Evolutionary conservation across 179 eudicot genomes (phyloP).

Genomic region (Sideroxylon spinosum): DNA sequence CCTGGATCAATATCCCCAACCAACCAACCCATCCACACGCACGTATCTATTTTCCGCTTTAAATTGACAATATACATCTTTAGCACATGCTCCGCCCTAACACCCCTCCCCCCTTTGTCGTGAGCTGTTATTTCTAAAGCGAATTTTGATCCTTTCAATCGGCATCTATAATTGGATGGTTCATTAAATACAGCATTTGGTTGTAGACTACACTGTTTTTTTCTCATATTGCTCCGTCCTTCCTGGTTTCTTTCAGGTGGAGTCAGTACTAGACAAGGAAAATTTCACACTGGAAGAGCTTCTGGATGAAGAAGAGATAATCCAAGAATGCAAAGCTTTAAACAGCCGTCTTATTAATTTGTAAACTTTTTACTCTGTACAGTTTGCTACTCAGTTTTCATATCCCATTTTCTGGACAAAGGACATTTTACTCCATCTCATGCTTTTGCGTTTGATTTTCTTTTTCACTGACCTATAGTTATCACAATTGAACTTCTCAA

Average conservation of each 20-base stretch:
- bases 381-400: neutral
- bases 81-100: no score
- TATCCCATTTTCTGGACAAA: neutral
- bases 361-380: slow-evolving; percentile 37
- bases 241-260: slow-evolving; percentile 48
- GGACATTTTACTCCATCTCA: neutral
- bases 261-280: slow-evolving; percentile 85
- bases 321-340: slow-evolving; percentile 98
- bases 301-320: slow-evolving; percentile 95
- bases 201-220: neutral
- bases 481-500: no score
- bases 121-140: neutral
- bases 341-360: slow-evolving; percentile 95
- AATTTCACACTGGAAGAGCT: slow-evolving; percentile 87
- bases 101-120: neutral
- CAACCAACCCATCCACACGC: neutral
- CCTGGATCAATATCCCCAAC: neutral
- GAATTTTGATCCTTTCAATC: neutral
- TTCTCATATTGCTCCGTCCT: neutral
- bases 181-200: neutral
- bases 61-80: no score
- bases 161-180: neutral
- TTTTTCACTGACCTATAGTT: neutral
- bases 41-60: neutral
- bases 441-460: neutral